Conservation (phyloP, 768 basidiomycete species). For the Russula emetica region DNA sequence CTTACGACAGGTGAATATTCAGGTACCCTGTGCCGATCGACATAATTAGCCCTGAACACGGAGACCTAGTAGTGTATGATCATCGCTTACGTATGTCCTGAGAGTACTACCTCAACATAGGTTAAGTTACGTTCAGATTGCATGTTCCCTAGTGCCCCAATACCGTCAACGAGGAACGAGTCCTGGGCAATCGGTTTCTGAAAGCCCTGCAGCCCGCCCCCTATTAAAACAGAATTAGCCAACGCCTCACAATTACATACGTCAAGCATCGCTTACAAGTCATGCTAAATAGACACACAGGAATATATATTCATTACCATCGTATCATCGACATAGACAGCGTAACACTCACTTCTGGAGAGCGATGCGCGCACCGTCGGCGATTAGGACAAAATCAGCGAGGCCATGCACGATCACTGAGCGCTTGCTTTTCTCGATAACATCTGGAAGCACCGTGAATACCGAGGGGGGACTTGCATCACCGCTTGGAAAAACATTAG, state of each 20-base stretch:
- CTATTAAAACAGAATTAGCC: slow-evolving; percentile 32
- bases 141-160: slow-evolving; percentile 53
- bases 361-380: slow-evolving; percentile 50
- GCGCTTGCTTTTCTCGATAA: slow-evolving; percentile 69
- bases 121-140: slow-evolving; percentile 70
- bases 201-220: slow-evolving; percentile 68
- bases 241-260: not conserved
- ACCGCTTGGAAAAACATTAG: not conserved
- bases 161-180: slow-evolving; percentile 60
- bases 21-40: slow-evolving; percentile 49
- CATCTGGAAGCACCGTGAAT: slow-evolving; percentile 47
- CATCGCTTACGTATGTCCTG: not conserved
- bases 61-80: not conserved
- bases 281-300: slow-evolving; percentile 5
- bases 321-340: not conserved
- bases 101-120: slow-evolving; percentile 46
- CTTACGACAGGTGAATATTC: slow-evolving; percentile 61
- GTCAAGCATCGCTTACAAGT: slow-evolving; percentile 16
- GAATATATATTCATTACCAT: not conserved
- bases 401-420: slow-evolving; percentile 69
- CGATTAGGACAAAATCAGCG: slow-evolving; percentile 68
- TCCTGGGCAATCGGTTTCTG: slow-evolving; percentile 61
- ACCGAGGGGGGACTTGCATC: not conserved
- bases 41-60: not conserved
- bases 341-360: slow-evolving; percentile 36